Base-by-base conservation (phyloP, 164 flowering plant genomes). In the Malania oleifera region DNA sequence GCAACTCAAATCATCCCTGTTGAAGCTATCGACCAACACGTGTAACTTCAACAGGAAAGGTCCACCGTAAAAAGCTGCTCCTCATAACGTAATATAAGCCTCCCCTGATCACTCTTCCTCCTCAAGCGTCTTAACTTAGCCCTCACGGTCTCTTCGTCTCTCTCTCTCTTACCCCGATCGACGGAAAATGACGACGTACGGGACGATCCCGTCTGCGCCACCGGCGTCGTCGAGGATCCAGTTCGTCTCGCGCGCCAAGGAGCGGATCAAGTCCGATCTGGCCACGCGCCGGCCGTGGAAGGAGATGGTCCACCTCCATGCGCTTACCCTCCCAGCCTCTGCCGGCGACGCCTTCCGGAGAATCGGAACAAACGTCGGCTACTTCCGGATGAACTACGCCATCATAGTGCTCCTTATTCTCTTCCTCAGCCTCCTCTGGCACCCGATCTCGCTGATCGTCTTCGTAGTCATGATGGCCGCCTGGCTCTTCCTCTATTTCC, bases 401-500 rank as follows among this genome's bases (percentile, higher is more conserved):
- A 74, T 85, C 3, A 44, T 76, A 46, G 54, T 73, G 9, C 48
- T 82, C n/a, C 14, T 70, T 17, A 59, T 75, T 25, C 48, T 85
- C 48, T 81, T 82, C 63, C 55, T 78, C 24, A 77, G 82, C 72
- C 63, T 85, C 19, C 67, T 85, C 1, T 77, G 81, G 82, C 78
- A 76, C 52, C 86, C 87, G 11, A 56, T 77, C 44, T 77, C 86
- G 0, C 48, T 86, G 48, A 66, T 84, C 41, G 71, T 82, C 40
- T 77, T 80, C 60, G 11, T 80, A 13, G 20, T 61, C 59, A 62
- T 68, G 73, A 69, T 84, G 70, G 59, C 34, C 13, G 77, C 71
- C 1, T 83, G 89, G 87, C 25, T 82, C 27, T 75, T 74, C 71
- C 75, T 86, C 22, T 84, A 80, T 56, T 80, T 86, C 68, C 60